A percentile compares a stretch with the other conserved stretches of the same genome.
These are phyloP conservation scores for Pseudogymnoascus sp. DNA, from an alignment of 2,329 filamentous ascomycete genomes.

Conservation along the genomic window DNA sequence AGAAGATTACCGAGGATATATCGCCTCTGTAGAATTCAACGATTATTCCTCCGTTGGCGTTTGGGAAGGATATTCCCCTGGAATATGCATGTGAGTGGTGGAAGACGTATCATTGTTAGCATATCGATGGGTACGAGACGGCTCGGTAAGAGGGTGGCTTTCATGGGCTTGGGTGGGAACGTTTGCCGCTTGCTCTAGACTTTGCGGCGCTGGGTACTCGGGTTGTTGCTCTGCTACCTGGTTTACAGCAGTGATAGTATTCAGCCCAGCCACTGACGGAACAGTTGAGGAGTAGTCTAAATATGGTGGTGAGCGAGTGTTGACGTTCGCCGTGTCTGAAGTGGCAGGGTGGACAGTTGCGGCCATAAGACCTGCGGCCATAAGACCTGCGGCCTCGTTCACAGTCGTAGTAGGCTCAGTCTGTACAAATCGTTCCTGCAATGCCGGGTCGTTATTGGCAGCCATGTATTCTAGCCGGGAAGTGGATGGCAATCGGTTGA, in stretches of 20 bases:
- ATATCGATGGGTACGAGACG: neutral
- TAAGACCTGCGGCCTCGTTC: neutral
- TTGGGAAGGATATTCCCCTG: conserved; percentile 2
- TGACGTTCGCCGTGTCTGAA: neutral
- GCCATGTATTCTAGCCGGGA: neutral
- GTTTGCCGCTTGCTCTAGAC: neutral
- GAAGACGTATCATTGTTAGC: neutral
- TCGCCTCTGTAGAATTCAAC: neutral
- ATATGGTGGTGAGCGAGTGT: neutral
- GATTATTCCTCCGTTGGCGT: neutral
- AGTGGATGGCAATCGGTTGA: neutral
- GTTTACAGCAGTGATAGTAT: neutral
- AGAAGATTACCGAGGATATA: neutral
- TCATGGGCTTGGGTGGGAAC: neutral
- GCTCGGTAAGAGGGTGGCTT: neutral
- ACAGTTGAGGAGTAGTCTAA: neutral
- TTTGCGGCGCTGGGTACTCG: neutral
- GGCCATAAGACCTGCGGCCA: neutral
- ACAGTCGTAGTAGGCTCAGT: neutral
- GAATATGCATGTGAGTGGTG: neutral
- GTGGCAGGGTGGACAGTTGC: neutral
- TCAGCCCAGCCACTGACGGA: neutral
- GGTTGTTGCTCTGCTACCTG: conserved; percentile 1
- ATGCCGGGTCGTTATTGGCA: neutral
- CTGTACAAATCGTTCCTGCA: neutral